phyloP scores from a whole-genome alignment of 805 yeast species.

The Komagataella populi region DNA sequence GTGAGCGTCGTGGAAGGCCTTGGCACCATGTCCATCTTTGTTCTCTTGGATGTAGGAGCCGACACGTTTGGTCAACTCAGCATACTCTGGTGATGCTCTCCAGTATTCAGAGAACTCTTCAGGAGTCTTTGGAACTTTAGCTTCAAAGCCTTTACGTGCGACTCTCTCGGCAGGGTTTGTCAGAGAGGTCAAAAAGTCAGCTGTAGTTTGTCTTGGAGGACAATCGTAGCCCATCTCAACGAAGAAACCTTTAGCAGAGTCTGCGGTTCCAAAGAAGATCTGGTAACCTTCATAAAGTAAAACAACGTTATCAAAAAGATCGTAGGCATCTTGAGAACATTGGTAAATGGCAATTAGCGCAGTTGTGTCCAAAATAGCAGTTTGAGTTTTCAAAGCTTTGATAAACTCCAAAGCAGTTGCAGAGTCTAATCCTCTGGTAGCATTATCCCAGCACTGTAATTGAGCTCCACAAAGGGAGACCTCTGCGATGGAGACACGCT shows the following conservation, averaged over 20 bases:
- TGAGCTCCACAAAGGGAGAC: conserved; percentile 23
- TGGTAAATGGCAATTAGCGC: conserved; percentile 38
- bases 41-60: conserved; percentile 14
- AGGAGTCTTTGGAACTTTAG: conserved; percentile 21
- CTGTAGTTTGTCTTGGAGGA: conserved; percentile 32
- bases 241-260: conserved; percentile 23
- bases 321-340: conserved; percentile 30
- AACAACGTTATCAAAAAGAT: conserved; percentile 27
- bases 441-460: conserved; percentile 51
- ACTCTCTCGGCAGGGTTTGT: conserved; percentile 14
- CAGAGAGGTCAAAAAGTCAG: conserved; percentile 28
- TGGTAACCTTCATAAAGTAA: conserved; percentile 29
- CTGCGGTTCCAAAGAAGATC: conserved; percentile 24
- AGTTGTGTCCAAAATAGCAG: conserved; percentile 32
- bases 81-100: conserved; percentile 18
- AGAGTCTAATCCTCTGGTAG: conserved; percentile 60
- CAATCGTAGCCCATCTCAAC: conserved; percentile 31
- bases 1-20: conserved; percentile 23
- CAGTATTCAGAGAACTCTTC: conserved; percentile 25
- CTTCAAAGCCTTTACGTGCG: conserved; percentile 17
- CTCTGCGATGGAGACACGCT: conserved; percentile 52
- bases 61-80: conserved; percentile 17
- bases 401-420: conserved; percentile 58
- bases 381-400: conserved; percentile 41
- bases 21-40: conserved; percentile 1